Evolutionary conservation across 495 filamentous ascomycete species (phyloP).

Genomic region (Hapsidospora chrysogenum): DNA sequence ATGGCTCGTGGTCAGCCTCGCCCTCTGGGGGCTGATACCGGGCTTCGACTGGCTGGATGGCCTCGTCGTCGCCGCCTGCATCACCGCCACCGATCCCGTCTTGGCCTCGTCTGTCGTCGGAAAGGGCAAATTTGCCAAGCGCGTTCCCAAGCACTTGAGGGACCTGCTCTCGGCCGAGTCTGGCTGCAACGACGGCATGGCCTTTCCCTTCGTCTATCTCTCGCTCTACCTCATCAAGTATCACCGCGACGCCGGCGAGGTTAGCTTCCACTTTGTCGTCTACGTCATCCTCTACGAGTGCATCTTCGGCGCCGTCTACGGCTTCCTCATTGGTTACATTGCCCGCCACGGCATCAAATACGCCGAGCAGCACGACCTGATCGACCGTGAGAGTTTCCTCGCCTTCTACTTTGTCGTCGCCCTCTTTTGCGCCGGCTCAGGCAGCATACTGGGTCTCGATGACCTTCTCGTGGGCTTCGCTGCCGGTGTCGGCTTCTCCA

Average conservation of each 20-base stretch:
- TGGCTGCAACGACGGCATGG: conserved; percentile 99
- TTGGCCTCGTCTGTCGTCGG: conserved; percentile 95
- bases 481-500: conserved; percentile 91
- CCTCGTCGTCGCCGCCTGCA: conserved; percentile 74
- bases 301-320: conserved; percentile 79
- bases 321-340: conserved; percentile 73
- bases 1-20: conserved; percentile 87
- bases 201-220: conserved; percentile 96
- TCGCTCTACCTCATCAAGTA: conserved; percentile 77
- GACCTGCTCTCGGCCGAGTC: conserved; percentile 94
- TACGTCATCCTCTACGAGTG: conserved; percentile 91
- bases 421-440: conserved; percentile 90
- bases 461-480: conserved; percentile 95
- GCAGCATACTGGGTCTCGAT: conserved; percentile 81
- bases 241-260: conserved; percentile 43
- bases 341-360: conserved; percentile 82
- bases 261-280: conserved; percentile 78
- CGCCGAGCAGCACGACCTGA: conserved; percentile 70
- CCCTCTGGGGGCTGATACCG: conserved; percentile 90
- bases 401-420: conserved; percentile 98
- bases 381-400: conserved; percentile 92
- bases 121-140: conserved; percentile 95
- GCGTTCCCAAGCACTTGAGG: conserved; percentile 91
- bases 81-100: conserved; percentile 96
- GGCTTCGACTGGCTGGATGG: conserved; percentile 76